phyloP scores from a whole-genome alignment of 2,329 filamentous ascomycete genomes.

The Zymoseptoria passerinii region DNA sequence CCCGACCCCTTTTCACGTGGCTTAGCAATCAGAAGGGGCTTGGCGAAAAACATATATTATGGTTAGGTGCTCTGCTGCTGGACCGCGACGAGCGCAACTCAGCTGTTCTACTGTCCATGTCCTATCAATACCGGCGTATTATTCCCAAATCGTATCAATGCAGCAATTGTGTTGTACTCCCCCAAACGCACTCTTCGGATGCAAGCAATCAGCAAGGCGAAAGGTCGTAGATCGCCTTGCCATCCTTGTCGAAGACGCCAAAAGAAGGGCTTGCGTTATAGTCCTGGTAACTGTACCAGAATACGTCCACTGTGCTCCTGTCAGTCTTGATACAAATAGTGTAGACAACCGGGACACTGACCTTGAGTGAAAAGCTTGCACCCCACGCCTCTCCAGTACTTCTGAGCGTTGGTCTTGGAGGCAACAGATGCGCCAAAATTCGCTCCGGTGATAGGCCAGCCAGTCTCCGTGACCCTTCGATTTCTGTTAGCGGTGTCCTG shows the following conservation, averaged over 20 bases:
- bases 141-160: conserved; percentile 9
- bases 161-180: background rate
- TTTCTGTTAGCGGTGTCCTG: background rate
- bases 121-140: too few species aligned
- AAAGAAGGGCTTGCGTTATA: conserved; percentile 36
- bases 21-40: background rate
- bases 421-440: conserved; percentile 49
- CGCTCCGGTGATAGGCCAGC: conserved; percentile 53
- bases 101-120: background rate
- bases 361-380: conserved; percentile 50
- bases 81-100: background rate
- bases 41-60: background rate
- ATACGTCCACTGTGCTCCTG: conserved; percentile 36
- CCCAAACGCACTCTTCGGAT: background rate
- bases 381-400: conserved; percentile 55
- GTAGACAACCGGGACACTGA: conserved; percentile 7
- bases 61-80: too few species aligned
- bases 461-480: conserved; percentile 43
- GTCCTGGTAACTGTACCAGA: conserved; percentile 56
- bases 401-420: conserved; percentile 51
- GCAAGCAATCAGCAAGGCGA: conserved; percentile 9
- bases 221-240: conserved; percentile 27
- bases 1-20: background rate
- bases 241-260: conserved; percentile 31
- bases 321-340: conserved; percentile 3